Percentiles rank a stretch among this genome's conserved stretches.
Evolutionary conservation across 805 yeast species (phyloP).

Genomic region (Metschnikowia borealis): DNA sequence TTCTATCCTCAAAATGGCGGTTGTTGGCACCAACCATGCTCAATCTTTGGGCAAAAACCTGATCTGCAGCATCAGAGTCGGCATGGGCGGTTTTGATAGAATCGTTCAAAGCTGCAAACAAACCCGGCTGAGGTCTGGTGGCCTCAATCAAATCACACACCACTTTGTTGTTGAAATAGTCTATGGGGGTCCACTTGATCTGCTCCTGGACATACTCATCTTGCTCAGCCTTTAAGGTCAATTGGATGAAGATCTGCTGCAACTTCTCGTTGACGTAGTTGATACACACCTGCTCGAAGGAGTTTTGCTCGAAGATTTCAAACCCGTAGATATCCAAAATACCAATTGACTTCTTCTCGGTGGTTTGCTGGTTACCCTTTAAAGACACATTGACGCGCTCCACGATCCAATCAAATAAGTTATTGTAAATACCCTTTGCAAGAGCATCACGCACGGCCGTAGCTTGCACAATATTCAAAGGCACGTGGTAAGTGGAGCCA

Average conservation of each 20-base stretch:
- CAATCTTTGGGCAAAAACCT: conserved; percentile 87
- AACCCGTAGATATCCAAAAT: conserved; percentile 94
- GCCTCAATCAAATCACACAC: conserved; percentile 96
- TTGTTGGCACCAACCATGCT: conserved; percentile 73
- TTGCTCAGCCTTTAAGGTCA: conserved; percentile 94
- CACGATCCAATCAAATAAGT: conserved; percentile 95
- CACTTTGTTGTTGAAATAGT: conserved; percentile 91
- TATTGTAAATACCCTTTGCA: conserved; percentile 90
- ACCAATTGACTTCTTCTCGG: conserved; percentile 68
- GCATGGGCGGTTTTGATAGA: conserved; percentile 99
- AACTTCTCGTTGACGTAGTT: conserved; percentile 94
- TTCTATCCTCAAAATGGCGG: conserved; percentile 85
- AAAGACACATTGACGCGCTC: conserved; percentile 82
- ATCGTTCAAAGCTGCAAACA: conserved; percentile 94
- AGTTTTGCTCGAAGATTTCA: conserved; percentile 91
- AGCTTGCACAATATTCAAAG: conserved; percentile 88
- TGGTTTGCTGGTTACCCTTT: conserved; percentile 35
- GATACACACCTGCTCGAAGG: conserved; percentile 93
- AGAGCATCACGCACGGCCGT: conserved; percentile 92
- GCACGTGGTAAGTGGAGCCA: conserved; percentile 92
- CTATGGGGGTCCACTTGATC: conserved; percentile 96
- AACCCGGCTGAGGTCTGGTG: conserved; percentile 85
- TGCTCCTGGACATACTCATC: conserved; percentile 95
- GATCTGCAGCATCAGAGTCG: conserved; percentile 94
- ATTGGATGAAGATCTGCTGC: conserved; percentile 93